A percentile compares a stretch with the other conserved stretches of the same genome.
Conservation (phyloP, 2,329 filamentous ascomycete species). For the Colletotrichum simmondsii region DNA sequence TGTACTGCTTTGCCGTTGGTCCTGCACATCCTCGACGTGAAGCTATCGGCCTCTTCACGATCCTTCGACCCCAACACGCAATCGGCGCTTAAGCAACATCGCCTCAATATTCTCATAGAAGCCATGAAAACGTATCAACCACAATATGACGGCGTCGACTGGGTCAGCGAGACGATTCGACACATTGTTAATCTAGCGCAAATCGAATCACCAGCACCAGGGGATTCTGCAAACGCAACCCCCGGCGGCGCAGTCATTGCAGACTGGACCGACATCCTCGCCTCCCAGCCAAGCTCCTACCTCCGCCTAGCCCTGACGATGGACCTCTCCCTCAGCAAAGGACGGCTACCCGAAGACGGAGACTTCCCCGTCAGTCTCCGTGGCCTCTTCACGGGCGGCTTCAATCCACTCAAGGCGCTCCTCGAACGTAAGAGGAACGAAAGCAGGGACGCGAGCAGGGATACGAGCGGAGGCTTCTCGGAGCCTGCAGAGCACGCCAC, state of each 20-base stretch:
- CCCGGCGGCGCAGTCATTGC: slow-evolving; percentile 41
- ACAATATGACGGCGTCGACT: slow-evolving; percentile 58
- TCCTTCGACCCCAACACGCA: slow-evolving; percentile 45
- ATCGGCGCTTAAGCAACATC: slow-evolving; percentile 53
- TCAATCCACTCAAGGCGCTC: slow-evolving; percentile 47
- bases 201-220: slow-evolving; percentile 31
- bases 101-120: slow-evolving; percentile 56
- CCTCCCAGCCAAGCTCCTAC: slow-evolving; percentile 51
- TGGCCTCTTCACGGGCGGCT: slow-evolving; percentile 49
- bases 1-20: slow-evolving; percentile 47
- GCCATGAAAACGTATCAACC: slow-evolving; percentile 58
- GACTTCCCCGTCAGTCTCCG: slow-evolving; percentile 54
- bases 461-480: neutral
- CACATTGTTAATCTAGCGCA: slow-evolving; percentile 55
- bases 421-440: slow-evolving; percentile 40
- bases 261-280: slow-evolving; percentile 55
- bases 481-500: neutral
- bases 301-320: slow-evolving; percentile 55
- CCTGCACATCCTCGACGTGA: slow-evolving; percentile 47
- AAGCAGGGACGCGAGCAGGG: neutral
- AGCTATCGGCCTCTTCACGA: slow-evolving; percentile 40
- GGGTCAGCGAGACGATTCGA: slow-evolving; percentile 54
- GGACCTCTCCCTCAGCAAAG: slow-evolving; percentile 55
- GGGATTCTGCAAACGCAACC: slow-evolving; percentile 19
- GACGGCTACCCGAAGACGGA: slow-evolving; percentile 50